Evolutionary conservation across 352 stramenopile genomes (phyloP), one percentile per base, ranked within the genome.

Genomic region (Phytopythium mirpurense): DNA sequence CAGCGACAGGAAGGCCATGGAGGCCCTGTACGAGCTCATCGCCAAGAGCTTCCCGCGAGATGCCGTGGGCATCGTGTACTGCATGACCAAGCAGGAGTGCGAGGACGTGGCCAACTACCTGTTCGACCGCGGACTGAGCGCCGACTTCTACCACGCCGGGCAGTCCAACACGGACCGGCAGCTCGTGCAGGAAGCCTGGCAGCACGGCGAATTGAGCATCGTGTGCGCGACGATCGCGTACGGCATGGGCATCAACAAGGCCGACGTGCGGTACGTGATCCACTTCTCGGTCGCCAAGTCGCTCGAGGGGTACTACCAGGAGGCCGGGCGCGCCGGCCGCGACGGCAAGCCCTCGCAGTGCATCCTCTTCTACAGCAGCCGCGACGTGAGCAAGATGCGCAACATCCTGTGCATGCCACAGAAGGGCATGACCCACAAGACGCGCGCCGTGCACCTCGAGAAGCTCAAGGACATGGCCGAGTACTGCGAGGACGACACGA

Each of bases 251-350:
- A 98, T 98, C 64, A 96, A 98, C 72, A 98, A 98, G 62, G 79
- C 90, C 26, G 83, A 98, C 60, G 90, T 97, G 54, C 88, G 89
- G 18, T 97, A 92, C 51, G 91, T 98, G 21, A 80, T 98, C 54
- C 91, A 98, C 73, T 96, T 96, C 57, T 91, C 82, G 29, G 67
- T 96, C 47, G 82, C 84, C 60, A 93, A 93, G 68, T 97, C 86
- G 46, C 82, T 99, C 38, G 97, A 99, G 71, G 95, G 88, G 8
- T 99, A 99, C 72, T 99, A 98, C 73, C 97, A 99, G 69, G 96
- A 99, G 70, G 92, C 87, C 5, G 97, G 97, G 3, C 82, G 97
- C 23, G 97, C 92, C 2, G 97, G 97, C 2, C 82, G 97, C 52
- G 97, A 99, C 65, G 96, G 97, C 10, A 64, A 93, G 6, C 75